Evolutionary conservation across 192 early-diverging fungal species (phyloP), one percentile per base, ranked within the genome.

Genomic region (Geranomyces variabilis): DNA sequence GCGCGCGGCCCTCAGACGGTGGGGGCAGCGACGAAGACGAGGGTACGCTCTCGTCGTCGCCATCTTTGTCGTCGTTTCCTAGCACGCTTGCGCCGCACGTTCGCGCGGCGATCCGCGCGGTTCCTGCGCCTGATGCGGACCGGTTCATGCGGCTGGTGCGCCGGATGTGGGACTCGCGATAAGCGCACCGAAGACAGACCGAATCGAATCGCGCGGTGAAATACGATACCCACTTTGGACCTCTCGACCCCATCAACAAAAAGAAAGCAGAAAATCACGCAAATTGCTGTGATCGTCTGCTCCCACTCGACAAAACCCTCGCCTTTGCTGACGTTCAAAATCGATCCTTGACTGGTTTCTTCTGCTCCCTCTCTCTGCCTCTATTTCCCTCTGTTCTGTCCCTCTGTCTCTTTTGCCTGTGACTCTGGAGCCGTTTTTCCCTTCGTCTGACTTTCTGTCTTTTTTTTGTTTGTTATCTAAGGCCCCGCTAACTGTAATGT

Each of bases 111-210:
- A n/a, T 41, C 14, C 34, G 41, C 41, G 21, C 15, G 5, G 62
- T 69, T 46, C 33, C 63, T 2, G 34, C 43, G 41, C 63, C 33
- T 2, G 63, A 64, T 36, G 34, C 63, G 17, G 63, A 64, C 44
- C 63, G 63, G 4, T 64, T 64, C 63, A 45, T 64, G 63, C 33
- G 63, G 28, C 44, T 64, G 12, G 63, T 64, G 21, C 33, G 63
- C 17, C 17, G 63, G 14, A 29, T 46, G 17, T 64, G 63, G 63
- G 63, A 60, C 31, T 6, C 58, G 3, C 22, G 58, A 8, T 60
- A 26, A 60, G 56, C n/a, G n/a, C n/a, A n/a, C n/a, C n/a, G n/a
- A n/a, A n/a, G n/a, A n/a, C n/a, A 12, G 12, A 47, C 12, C 46
- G 12, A 47, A 47, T 12, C 46, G 19, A 47, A 19, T 47, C 46